Evolutionary conservation across 306 rosid species (phyloP).

Genomic region (Prunus salicina): DNA sequence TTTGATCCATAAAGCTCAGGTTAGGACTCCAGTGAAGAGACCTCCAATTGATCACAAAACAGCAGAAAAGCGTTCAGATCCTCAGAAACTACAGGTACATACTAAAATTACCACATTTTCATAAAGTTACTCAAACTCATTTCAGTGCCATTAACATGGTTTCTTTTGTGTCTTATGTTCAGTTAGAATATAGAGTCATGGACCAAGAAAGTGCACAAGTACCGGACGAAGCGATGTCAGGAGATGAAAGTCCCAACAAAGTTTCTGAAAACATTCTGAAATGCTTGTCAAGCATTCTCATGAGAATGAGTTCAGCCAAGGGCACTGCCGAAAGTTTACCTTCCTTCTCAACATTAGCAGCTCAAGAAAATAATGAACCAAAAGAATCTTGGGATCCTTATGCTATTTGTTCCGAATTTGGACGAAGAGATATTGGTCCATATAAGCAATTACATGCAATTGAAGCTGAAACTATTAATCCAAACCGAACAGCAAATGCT

Average conservation of each 20-base stretch:
- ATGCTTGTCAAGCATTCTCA: conserved; percentile 76
- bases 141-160: conserved; percentile 11
- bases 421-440: conserved; percentile 68
- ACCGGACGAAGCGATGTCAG: conserved; percentile 25
- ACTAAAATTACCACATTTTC: conserved; percentile 1
- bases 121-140: neutral
- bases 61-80: conserved; percentile 39
- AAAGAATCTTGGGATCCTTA: conserved; percentile 59
- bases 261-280: conserved; percentile 72
- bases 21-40: conserved; percentile 42
- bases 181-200: conserved; percentile 45
- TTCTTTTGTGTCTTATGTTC: conserved; percentile 25
- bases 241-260: conserved; percentile 67
- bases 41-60: conserved; percentile 39
- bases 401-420: conserved; percentile 55
- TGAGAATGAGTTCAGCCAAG: conserved; percentile 55
- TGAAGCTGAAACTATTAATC: conserved; percentile 63
- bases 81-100: conserved; percentile 51
- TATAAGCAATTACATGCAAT: conserved; percentile 46
- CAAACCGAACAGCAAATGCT: conserved; percentile 61
- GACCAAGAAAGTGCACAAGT: conserved; percentile 37
- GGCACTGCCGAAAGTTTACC: conserved; percentile 33
- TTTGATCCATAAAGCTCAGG: conserved; percentile 25
- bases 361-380: conserved; percentile 31
- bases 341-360: conserved; percentile 24